Percentiles rank a stretch among this genome's conserved stretches.
Conservation (phyloP, 352 stramenopile genomes). For the Phytopythium helicoides region DNA sequence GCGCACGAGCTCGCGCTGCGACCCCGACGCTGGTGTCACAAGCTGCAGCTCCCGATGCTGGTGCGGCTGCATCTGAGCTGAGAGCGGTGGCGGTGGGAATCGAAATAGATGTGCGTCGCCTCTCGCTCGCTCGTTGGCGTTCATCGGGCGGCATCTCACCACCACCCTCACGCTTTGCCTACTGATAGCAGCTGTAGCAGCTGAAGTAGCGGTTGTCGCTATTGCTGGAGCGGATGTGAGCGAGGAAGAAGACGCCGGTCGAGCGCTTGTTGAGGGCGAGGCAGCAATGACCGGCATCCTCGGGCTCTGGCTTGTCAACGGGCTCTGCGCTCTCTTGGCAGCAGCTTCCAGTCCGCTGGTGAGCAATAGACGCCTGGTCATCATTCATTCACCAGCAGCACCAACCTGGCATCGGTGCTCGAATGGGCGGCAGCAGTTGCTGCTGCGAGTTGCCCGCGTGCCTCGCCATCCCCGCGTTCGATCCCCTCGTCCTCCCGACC, state of each 20-base stretch:
- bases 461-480: not conserved
- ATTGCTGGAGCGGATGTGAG: too few relatives aligned
- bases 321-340: not conserved
- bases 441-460: not conserved
- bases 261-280: not conserved
- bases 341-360: not conserved
- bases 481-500: not conserved
- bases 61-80: slow-evolving; percentile 14
- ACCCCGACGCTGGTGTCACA: slow-evolving; percentile 33
- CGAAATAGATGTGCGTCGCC: slow-evolving; percentile 56
- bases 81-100: slow-evolving; percentile 16
- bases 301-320: not conserved
- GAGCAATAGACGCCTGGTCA: not conserved
- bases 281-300: not conserved
- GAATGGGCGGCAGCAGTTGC: slow-evolving; percentile 2
- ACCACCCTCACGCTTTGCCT: slow-evolving; percentile 54
- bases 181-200: not conserved
- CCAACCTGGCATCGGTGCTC: not conserved
- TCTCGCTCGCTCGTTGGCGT: slow-evolving; percentile 36
- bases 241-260: not conserved
- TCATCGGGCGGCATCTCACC: slow-evolving; percentile 65
- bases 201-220: not conserved
- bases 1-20: slow-evolving; percentile 60
- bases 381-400: not conserved
- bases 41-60: slow-evolving; percentile 51